Conservation (phyloP, 2,329 filamentous ascomycete genomes). For the Harringtonia aguacate region DNA sequence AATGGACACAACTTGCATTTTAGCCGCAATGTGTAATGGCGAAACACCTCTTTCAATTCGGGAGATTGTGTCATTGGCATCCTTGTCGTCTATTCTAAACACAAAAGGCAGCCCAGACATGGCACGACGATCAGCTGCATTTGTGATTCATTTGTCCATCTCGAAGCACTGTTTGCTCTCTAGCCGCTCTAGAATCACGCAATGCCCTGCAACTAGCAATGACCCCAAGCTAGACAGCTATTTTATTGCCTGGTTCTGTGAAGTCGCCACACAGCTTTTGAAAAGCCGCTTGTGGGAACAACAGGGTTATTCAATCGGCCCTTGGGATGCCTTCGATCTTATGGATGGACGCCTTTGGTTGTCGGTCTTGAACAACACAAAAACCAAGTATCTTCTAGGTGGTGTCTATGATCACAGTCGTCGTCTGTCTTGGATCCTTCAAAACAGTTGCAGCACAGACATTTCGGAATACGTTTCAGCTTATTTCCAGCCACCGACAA, state of each 20-base stretch:
- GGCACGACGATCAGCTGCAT: no score
- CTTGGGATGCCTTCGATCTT: slow-evolving; percentile 15
- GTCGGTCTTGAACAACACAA: neutral
- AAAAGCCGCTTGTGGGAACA: neutral
- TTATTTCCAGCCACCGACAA: neutral
- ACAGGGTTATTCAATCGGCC: neutral
- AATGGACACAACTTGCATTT: no score
- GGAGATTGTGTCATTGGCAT: no score
- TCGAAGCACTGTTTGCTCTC: neutral
- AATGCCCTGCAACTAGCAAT: no score
- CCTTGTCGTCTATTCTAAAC: no score
- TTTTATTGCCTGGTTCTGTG: neutral
- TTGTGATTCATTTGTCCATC: neutral
- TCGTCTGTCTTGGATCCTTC: neutral
- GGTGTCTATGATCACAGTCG: neutral
- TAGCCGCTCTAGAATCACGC: no score
- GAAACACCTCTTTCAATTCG: no score
- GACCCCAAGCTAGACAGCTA: neutral
- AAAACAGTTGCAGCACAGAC: neutral
- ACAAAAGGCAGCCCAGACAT: no score
- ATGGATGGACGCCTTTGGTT: slow-evolving; percentile 15
- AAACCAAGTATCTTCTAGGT: neutral
- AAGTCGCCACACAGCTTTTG: neutral
- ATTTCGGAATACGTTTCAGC: neutral
- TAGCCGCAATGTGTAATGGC: no score